Evolutionary conservation across 2,329 filamentous ascomycete species (phyloP), one percentile per base, ranked within the genome.

Genomic region (Proliferodiscus dingleyae): DNA sequence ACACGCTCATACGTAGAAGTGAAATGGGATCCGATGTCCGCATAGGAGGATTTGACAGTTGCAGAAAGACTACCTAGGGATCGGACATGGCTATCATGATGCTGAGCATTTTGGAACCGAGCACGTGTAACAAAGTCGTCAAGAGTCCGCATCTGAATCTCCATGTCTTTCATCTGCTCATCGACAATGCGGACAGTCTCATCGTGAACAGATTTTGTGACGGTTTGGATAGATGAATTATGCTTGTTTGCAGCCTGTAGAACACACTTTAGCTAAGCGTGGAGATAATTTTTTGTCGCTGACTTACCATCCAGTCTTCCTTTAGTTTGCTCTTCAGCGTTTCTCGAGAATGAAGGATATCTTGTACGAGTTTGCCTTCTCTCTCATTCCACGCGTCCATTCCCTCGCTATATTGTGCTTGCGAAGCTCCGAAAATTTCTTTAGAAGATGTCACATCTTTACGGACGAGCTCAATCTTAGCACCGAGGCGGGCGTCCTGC

Each of bases 131-230:
- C 89, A 58, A 96, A 95, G 54, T 91, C 87, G 59, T 97, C 91
- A 6, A 98, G 76, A 1, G 88, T 87, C 46, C 83, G 80, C 78
- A 98, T 90, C 66, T 97, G 89, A n/a, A 75, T 77, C 50, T 87
- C 84, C 61, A 98, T 85, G 55, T 95, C 87, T 45, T 79, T 77
- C 69, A 94, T 87, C 68, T 98, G 93, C 46, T 86, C 83, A 60
- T 91, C 87, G 10, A 97, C 90, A 47, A 94, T 91, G 5, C 84
- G 83, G 23, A 95, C 81, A 0, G 91, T 96, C 67, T 95, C 87
- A 26, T 86, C 85, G 56, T 98, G 90, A 1, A 97, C 89, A 2
- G 87, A 87, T 57, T 87, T 85, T 0, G 91, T 90, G 0, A 87
- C 87, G 6, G 78, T 76, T 56, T 91, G 87, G 57, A 98, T 91